Conservation (phyloP, 2,329 filamentous ascomycete species). For the Trichoderma asperellum region DNA sequence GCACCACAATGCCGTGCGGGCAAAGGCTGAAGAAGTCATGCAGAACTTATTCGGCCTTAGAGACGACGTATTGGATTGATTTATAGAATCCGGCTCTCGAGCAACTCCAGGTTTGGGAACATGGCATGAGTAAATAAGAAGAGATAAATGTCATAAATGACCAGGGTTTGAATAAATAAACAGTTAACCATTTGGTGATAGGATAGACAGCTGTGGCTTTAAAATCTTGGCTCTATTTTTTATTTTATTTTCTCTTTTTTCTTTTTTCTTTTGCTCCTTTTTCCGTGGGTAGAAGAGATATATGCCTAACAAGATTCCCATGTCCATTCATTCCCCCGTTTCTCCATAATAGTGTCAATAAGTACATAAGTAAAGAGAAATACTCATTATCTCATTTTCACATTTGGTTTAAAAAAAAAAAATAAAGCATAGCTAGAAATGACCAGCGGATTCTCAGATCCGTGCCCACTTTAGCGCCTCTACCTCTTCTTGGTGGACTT, state of each 20-base stretch:
- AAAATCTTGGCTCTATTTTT: slow-evolving; percentile 1
- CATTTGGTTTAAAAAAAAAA: not conserved
- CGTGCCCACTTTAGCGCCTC: not conserved
- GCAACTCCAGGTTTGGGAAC: not conserved
- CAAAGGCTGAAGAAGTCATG: slow-evolving; percentile 75
- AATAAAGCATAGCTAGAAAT: not conserved
- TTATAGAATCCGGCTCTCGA: too few relatives aligned
- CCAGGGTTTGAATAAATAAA: not conserved
- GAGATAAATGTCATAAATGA: not conserved
- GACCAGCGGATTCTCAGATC: not conserved
- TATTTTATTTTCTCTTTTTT: not conserved
- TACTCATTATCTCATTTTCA: slow-evolving; percentile 14
- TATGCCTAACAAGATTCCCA: not conserved
- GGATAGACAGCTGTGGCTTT: not conserved
- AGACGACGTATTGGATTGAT: slow-evolving; percentile 66
- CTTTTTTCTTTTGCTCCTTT: not conserved
- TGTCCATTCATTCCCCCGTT: not conserved
- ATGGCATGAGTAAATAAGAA: not conserved
- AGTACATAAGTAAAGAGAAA: not conserved
- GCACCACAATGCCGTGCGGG: slow-evolving; percentile 82
- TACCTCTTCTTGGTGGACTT: slow-evolving; percentile 28
- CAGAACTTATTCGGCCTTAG: slow-evolving; percentile 75
- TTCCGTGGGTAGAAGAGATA: not conserved
- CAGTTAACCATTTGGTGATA: not conserved
- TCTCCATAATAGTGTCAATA: not conserved